Conservation (phyloP, 1,139 yeast species). For the Candida frijolesensis region DNA sequence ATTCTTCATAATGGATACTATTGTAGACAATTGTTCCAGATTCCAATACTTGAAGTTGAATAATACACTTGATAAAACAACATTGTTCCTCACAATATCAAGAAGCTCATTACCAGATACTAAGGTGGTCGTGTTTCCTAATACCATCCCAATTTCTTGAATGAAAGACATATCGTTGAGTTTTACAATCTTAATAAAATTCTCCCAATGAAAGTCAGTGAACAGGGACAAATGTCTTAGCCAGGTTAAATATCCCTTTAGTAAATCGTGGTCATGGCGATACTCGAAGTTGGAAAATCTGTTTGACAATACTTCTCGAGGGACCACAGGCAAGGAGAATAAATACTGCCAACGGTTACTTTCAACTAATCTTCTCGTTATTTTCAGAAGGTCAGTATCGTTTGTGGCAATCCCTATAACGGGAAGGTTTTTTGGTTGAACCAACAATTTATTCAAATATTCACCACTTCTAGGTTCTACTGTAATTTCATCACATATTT, state of each 20-base stretch:
- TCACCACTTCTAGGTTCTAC: constrained; percentile 6
- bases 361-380: constrained; percentile 16
- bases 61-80: constrained; percentile 33
- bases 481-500: constrained; percentile 8
- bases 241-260: constrained; percentile 33
- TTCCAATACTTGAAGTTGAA: constrained; percentile 25
- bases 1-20: constrained; percentile 22
- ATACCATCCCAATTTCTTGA: constrained; percentile 25
- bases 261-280: constrained; percentile 28
- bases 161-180: constrained; percentile 14
- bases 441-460: constrained; percentile 14
- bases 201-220: constrained; percentile 19
- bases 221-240: constrained; percentile 3
- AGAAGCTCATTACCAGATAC: background rate
- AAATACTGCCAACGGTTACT: constrained; percentile 13
- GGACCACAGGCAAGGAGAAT: constrained; percentile 7
- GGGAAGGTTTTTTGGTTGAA: constrained; percentile 9
- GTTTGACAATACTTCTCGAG: constrained; percentile 3
- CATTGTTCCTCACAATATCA: constrained; percentile 14
- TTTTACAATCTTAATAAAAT: constrained; percentile 22
- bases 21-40: constrained; percentile 12
- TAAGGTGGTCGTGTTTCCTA: constrained; percentile 27
- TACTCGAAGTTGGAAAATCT: constrained; percentile 32
- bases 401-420: constrained; percentile 46
- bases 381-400: constrained; percentile 81